Evolutionary conservation across 371 early-diverging fungal genomes (phyloP).

Genomic region (Mucor plumbeus): DNA sequence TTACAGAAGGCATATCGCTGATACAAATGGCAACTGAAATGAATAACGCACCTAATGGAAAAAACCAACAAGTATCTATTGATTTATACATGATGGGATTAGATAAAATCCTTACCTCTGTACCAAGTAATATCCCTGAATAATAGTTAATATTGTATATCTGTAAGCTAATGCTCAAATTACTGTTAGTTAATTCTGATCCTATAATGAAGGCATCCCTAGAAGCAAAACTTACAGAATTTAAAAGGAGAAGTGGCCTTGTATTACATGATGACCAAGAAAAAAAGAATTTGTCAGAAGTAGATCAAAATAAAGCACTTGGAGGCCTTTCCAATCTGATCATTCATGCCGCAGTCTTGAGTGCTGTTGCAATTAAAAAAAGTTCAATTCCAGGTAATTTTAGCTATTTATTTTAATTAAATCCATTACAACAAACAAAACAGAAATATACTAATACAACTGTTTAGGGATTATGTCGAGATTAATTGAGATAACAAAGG

Average conservation of each 20-base stretch:
- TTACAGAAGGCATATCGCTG: constrained; percentile 56
- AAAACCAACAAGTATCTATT: constrained; percentile 49
- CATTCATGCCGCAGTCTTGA: constrained; percentile 57
- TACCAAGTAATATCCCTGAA: constrained; percentile 48
- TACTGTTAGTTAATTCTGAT: constrained; percentile 51
- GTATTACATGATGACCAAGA: constrained; percentile 16
- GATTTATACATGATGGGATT: constrained; percentile 62
- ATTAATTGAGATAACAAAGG: constrained; percentile 16
- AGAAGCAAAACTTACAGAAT: constrained; percentile 43
- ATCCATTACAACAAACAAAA: background rate
- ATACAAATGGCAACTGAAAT: constrained; percentile 58
- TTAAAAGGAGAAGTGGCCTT: constrained; percentile 28
- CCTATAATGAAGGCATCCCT: constrained; percentile 47
- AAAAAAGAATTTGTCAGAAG: constrained; percentile 10
- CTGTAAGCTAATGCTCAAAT: background rate
- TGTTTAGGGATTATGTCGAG: constrained; percentile 18
- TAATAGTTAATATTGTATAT: background rate
- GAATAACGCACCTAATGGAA: constrained; percentile 38
- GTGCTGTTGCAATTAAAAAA: constrained; percentile 65
- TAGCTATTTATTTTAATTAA: background rate
- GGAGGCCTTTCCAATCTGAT: constrained; percentile 48
- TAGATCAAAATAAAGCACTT: constrained; percentile 18
- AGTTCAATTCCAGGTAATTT: constrained; percentile 61
- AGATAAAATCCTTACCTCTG: constrained; percentile 50
- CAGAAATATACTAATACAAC: background rate